Conservation (phyloP, 2,329 filamentous ascomycete species). For the Penicillium nordicum region DNA sequence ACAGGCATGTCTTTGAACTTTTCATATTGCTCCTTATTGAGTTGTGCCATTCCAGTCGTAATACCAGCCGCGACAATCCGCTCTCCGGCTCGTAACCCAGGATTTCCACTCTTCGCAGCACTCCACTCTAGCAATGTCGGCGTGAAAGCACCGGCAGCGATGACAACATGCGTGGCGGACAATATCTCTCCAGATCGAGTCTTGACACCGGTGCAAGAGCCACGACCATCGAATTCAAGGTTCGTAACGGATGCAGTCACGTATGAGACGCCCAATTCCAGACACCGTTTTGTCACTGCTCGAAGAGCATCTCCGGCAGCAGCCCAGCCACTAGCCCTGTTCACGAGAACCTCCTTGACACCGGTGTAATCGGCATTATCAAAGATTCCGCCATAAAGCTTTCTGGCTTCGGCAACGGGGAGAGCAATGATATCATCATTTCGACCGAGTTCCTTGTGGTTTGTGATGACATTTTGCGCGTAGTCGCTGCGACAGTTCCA, state of each 20-base stretch:
- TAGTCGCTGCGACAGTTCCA: slow-evolving; percentile 48
- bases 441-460: slow-evolving; percentile 50
- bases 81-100: slow-evolving; percentile 50
- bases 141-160: slow-evolving; percentile 34
- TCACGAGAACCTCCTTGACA: slow-evolving; percentile 57
- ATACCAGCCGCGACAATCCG: slow-evolving; percentile 49
- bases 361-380: slow-evolving; percentile 58
- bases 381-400: slow-evolving; percentile 58
- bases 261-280: slow-evolving; percentile 59
- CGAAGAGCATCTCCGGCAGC: slow-evolving; percentile 58
- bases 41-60: slow-evolving; percentile 47
- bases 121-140: slow-evolving; percentile 44
- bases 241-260: slow-evolving; percentile 41
- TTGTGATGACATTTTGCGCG: slow-evolving; percentile 48
- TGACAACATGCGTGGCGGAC: slow-evolving; percentile 27
- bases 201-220: slow-evolving; percentile 36
- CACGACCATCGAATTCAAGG: slow-evolving; percentile 49
- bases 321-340: slow-evolving; percentile 61
- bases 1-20: slow-evolving; percentile 44
- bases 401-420: slow-evolving; percentile 52
- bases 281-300: slow-evolving; percentile 52
- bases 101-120: slow-evolving; percentile 37
- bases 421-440: slow-evolving; percentile 47
- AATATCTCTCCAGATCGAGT: slow-evolving; percentile 24
- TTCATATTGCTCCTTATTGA: slow-evolving; percentile 37